These are phyloP conservation scores for Cardamine resedifolia DNA, from an alignment of 345 rosid genomes.

Conservation along the genomic window DNA sequence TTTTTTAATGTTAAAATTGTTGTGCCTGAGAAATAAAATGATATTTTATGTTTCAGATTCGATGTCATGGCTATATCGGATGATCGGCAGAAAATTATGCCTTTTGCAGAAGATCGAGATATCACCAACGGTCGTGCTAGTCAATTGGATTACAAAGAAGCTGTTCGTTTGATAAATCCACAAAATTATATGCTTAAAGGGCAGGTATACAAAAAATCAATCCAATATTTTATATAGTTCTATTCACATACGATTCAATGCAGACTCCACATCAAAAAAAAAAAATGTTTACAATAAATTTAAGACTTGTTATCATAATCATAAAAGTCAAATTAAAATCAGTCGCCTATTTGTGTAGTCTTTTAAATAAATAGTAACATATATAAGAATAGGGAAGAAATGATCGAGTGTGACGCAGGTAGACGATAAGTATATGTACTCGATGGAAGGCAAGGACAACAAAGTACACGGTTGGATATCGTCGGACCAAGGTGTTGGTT, in stretches of 20 bases:
- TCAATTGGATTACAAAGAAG: conserved; percentile 71
- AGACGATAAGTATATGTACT: conserved; percentile 87
- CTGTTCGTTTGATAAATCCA: conserved; percentile 73
- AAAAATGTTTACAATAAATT: too few species aligned
- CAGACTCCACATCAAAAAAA: too few species aligned
- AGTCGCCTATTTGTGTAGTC: not conserved
- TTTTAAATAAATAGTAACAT: too few species aligned
- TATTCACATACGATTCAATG: not conserved
- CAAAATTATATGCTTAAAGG: conserved; percentile 47
- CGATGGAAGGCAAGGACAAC: conserved; percentile 54
- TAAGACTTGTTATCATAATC: too few species aligned
- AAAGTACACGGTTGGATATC: conserved; percentile 85
- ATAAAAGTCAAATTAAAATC: too few species aligned
- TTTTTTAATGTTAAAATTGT: not conserved
- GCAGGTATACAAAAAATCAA: conserved; percentile 47
- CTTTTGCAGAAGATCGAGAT: conserved; percentile 45
- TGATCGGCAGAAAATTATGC: conserved; percentile 66
- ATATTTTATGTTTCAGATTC: conserved; percentile 3
- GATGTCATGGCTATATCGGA: conserved; percentile 70
- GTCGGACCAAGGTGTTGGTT: conserved; percentile 52
- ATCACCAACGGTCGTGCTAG: conserved; percentile 22
- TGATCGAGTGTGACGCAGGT: conserved; percentile 49
- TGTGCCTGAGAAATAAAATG: not conserved
- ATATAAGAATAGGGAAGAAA: too few species aligned
- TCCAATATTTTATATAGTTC: not conserved